phyloP scores from a whole-genome alignment of 2,329 filamentous ascomycete species.

The Exophiala viscosa region DNA sequence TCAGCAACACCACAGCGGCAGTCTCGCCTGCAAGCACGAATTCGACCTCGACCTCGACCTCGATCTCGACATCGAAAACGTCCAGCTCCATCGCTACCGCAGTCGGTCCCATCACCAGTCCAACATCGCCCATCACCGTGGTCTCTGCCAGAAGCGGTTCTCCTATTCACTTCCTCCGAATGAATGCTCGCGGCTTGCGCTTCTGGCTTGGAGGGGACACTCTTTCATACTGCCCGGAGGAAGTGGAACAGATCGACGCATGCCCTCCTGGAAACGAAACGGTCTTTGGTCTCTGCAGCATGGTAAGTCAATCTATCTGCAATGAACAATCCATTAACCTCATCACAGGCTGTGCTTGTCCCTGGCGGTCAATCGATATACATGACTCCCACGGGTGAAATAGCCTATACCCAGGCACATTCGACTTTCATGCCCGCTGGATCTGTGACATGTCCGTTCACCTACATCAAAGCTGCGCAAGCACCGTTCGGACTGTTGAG shows the following conservation, averaged over 20 bases:
- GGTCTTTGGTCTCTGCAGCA: conserved; percentile 40
- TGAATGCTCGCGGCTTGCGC: conserved; percentile 47
- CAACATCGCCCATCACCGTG: conserved; percentile 39
- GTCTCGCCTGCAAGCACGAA: conserved; percentile 8
- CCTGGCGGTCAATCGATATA: conserved; percentile 63
- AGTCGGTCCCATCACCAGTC: conserved; percentile 9
- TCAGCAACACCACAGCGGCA: conserved; percentile 9
- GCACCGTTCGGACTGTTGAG: conserved; percentile 31
- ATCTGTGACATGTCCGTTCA: conserved; percentile 51
- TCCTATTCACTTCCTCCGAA: conserved; percentile 46
- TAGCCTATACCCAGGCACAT: conserved; percentile 57
- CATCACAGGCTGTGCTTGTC: conserved; percentile 48
- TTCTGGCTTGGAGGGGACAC: conserved; percentile 51
- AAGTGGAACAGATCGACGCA: conserved; percentile 31
- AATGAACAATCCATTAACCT: conserved; percentile 3
- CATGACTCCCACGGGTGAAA: conserved; percentile 50
- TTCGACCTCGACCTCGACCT: conserved; percentile 7
- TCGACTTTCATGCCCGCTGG: conserved; percentile 51
- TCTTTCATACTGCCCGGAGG: conserved; percentile 48
- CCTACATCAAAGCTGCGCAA: conserved; percentile 31
- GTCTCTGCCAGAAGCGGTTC: conserved; percentile 46
- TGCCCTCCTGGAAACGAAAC: conserved; percentile 50
- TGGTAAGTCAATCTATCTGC: conserved; percentile 27
- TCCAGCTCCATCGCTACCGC: conserved; percentile 10
- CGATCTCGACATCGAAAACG: conserved; percentile 8